phyloP scores from a whole-genome alignment of 805 yeast genomes.

The Ogataea paraovalis region DNA sequence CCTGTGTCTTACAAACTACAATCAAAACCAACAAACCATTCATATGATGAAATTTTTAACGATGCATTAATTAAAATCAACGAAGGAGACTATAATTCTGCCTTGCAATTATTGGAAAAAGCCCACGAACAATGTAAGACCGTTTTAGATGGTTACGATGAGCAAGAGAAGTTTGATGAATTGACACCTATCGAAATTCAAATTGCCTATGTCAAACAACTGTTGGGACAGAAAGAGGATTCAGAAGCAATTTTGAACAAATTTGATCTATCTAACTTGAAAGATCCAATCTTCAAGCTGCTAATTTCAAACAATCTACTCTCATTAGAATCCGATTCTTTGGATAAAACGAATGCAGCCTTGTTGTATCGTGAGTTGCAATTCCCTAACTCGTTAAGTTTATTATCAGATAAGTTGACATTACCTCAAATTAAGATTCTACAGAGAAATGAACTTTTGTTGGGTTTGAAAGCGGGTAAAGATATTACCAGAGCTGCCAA shows the following conservation, averaged over 20 bases:
- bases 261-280: constrained; percentile 28
- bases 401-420: constrained; percentile 31
- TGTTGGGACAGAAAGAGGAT: constrained; percentile 32
- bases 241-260: constrained; percentile 36
- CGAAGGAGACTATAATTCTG: constrained; percentile 34
- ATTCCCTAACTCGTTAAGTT: constrained; percentile 28
- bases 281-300: constrained; percentile 39
- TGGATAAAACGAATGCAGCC: constrained; percentile 14
- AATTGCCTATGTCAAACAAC: constrained; percentile 49
- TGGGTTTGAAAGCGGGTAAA: constrained; percentile 39
- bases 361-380: constrained; percentile 29
- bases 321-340: constrained; percentile 22
- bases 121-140: constrained; percentile 42
- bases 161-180: constrained; percentile 47
- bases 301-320: constrained; percentile 43
- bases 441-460: constrained; percentile 41
- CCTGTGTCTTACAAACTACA: constrained; percentile 4
- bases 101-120: constrained; percentile 40
- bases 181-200: constrained; percentile 59
- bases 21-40: constrained; percentile 12
- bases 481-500: constrained; percentile 16
- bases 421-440: constrained; percentile 38
- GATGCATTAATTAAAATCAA: constrained; percentile 48
- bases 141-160: constrained; percentile 37
- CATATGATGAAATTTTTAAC: constrained; percentile 62